Evolutionary conservation across 192 early-diverging fungal genomes (phyloP), one percentile per base, ranked within the genome.

Genomic region (Phlyctochytrium arcticum): DNA sequence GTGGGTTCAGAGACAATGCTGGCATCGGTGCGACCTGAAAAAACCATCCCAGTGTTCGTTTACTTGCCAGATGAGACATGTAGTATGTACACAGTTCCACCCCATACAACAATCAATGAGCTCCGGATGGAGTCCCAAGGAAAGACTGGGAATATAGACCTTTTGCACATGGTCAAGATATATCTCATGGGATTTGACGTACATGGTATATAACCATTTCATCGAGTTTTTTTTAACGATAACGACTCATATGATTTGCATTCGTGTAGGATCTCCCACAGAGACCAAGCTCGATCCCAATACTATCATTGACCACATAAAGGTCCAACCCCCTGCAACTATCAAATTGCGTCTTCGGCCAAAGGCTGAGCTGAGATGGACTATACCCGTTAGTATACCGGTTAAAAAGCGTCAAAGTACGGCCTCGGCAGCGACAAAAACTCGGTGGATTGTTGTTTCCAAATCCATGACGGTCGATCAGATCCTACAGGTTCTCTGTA

Each of bases 41-140:
- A 67, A 23, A 57, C 59, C 5, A 24, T 71, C 23, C 57, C 73
- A 3, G 65, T 75, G 15, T 75, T 75, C 47, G 23, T 76, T 5
- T 75, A 76, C 42, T 23, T 50, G 35, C 67, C 69, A 34, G 68
- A 75, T 31, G 75, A 63, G 23, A 58, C 49, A 12, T 76, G 75
- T 51, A 55, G 36, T 27, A 70, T 66, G 54, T 76, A 71, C 36
- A 57, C 60, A 4, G 61, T 76, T 1, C 12, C 60, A 19, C 67
- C 71, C 4, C 64, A 75, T 31, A 60, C 68, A n/a, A 74, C 71
- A n/a, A 48, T 76, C 2, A 65, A 75, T 44, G 75, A 76, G 35
- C 63, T 76, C 1, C 29, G 67, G 6, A 37, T 66, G 48, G 61
- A 75, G 12, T 59, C 58, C 9, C 32, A 70, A 55, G 0, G 12